Evolutionary conservation across 805 yeast genomes (phyloP).

Genomic region (Kurtzmaniella fragi): DNA sequence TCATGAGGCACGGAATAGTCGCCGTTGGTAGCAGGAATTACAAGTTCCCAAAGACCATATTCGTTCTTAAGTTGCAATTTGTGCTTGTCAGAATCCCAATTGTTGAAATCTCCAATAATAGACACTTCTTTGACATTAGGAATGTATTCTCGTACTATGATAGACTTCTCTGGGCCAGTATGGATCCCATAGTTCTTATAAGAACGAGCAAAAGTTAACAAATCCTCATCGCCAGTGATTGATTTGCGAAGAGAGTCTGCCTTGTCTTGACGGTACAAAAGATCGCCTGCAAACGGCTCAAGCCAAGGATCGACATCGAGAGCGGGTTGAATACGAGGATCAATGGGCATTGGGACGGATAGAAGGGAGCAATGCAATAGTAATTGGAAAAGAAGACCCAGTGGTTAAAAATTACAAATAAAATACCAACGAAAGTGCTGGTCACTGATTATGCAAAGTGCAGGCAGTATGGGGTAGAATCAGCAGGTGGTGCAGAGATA

Average conservation of each 20-base stretch:
- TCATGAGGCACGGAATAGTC: constrained; percentile 73
- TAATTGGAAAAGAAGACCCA: no score
- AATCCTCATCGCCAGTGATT: constrained; percentile 36
- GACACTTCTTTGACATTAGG: constrained; percentile 78
- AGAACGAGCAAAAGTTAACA: constrained; percentile 68
- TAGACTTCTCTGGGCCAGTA: constrained; percentile 44
- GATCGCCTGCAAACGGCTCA: constrained; percentile 65
- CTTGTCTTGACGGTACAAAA: constrained; percentile 60
- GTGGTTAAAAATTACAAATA: no score
- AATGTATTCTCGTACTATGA: constrained; percentile 77
- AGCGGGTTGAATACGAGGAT: constrained; percentile 45
- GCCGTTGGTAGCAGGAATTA: constrained; percentile 48
- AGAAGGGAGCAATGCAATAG: no score
- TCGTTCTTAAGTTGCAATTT: constrained; percentile 51
- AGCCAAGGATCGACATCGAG: constrained; percentile 80
- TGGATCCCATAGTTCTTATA: constrained; percentile 77
- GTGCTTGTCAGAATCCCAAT: constrained; percentile 63
- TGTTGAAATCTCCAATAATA: constrained; percentile 89
- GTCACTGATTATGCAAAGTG: no score
- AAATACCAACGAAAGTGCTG: no score
- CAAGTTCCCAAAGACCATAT: constrained; percentile 66
- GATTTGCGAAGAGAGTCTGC: constrained; percentile 60
- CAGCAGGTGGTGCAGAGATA: no score
- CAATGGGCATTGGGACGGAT: neutral
- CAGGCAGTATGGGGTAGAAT: no score